Percentiles rank a stretch among this genome's conserved stretches.
Evolutionary conservation across 495 filamentous ascomycete genomes (phyloP).

Genomic region (Corynascus novoguineensis): DNA sequence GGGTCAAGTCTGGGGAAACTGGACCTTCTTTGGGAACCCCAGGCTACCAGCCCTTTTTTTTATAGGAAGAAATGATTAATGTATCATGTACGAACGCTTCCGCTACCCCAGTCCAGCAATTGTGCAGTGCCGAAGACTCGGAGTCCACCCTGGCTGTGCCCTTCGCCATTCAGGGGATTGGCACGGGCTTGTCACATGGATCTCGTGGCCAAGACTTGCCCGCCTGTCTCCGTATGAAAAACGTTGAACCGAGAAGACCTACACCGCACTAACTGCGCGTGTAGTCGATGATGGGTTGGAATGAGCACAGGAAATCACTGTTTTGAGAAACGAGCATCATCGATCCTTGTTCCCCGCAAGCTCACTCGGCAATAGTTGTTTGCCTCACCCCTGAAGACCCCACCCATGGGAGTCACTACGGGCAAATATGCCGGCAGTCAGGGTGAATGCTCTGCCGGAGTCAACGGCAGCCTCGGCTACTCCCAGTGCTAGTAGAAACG

Average conservation of each 20-base stretch:
- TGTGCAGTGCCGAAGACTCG: conserved; percentile 1
- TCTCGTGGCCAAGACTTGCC: conserved; percentile 3
- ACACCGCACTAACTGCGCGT: background rate
- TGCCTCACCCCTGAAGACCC: conserved; percentile 8
- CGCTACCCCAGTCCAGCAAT: conserved; percentile 3
- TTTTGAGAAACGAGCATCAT: conserved; percentile 2
- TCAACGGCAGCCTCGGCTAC: background rate
- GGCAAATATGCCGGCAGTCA: conserved; percentile 10
- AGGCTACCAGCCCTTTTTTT: conserved; percentile 17
- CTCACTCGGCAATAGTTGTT: background rate
- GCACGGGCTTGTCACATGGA: conserved; percentile 18
- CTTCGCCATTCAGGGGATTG: no score
- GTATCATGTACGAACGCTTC: background rate
- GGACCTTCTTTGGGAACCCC: background rate
- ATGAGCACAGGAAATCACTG: conserved; percentile 13
- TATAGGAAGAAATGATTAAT: conserved; percentile 6
- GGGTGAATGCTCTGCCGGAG: conserved; percentile 21
- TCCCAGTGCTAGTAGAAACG: background rate
- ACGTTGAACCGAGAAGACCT: conserved; percentile 12
- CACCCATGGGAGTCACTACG: conserved; percentile 4
- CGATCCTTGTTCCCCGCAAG: conserved; percentile 17
- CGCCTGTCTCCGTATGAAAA: conserved; percentile 13
- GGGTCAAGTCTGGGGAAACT: conserved; percentile 12
- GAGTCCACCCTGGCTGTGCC: conserved; percentile 17
- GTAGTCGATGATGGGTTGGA: background rate